Evolutionary conservation across 495 filamentous ascomycete species (phyloP).

Genomic region (Annulohypoxylon moriforme): DNA sequence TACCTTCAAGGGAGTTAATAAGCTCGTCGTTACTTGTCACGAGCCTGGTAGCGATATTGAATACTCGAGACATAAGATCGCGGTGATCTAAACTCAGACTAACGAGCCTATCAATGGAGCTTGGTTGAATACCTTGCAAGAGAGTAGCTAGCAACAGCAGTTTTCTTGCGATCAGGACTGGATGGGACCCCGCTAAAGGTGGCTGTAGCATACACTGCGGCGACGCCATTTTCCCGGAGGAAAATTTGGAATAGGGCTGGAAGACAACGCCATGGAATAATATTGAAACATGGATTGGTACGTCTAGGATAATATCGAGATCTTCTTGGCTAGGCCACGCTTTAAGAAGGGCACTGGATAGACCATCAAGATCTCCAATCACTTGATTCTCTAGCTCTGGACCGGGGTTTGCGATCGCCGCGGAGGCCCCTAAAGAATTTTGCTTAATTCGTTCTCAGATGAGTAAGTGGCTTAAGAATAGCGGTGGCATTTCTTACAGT

Average conservation of each 20-base stretch:
- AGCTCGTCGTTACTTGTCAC: constrained; percentile 65
- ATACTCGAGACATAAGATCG: constrained; percentile 51
- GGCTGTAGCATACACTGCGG: constrained; percentile 50
- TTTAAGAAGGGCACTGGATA: constrained; percentile 47
- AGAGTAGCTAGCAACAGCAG: constrained; percentile 58
- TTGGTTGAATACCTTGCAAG: constrained; percentile 54
- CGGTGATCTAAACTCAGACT: constrained; percentile 31
- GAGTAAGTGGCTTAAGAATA: neutral
- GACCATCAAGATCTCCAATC: constrained; percentile 34
- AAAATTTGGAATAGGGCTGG: constrained; percentile 36
- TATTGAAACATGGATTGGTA: constrained; percentile 45
- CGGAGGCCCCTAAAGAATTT: neutral
- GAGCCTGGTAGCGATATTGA: constrained; percentile 54
- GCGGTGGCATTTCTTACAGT: neutral
- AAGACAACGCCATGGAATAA: constrained; percentile 47
- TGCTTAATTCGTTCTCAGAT: neutral
- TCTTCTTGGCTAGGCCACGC: constrained; percentile 55
- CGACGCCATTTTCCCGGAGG: constrained; percentile 27
- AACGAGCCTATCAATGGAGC: constrained; percentile 17
- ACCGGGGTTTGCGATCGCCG: neutral
- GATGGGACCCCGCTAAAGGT: constrained; percentile 54
- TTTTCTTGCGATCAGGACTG: constrained; percentile 58
- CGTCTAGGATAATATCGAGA: constrained; percentile 49
- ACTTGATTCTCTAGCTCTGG: constrained; percentile 5
- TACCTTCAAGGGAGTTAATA: constrained; percentile 56